Evolutionary conservation across 768 basidiomycete species (phyloP).

Genomic region (Rubroboletus satanas): DNA sequence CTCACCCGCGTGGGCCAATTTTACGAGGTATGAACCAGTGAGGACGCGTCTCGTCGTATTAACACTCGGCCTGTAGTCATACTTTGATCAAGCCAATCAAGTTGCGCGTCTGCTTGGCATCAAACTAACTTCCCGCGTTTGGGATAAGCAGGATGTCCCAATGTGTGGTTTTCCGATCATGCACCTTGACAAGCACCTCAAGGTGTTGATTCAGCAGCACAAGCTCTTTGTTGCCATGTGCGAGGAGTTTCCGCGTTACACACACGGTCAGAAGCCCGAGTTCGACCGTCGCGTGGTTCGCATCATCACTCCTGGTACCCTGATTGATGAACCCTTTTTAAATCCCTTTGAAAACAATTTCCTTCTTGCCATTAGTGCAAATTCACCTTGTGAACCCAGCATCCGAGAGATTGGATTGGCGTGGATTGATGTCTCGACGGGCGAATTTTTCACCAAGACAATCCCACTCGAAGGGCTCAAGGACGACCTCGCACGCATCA

Average conservation of each 20-base stretch:
- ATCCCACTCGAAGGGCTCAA: conserved; percentile 52
- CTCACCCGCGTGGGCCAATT: conserved; percentile 93
- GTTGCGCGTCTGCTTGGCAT: conserved; percentile 76
- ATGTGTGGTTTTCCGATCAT: conserved; percentile 92
- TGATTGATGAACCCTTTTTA: conserved; percentile 88
- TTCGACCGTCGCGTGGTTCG: conserved; percentile 83
- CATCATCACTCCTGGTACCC: conserved; percentile 89
- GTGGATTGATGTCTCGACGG: conserved; percentile 94
- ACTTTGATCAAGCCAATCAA: conserved; percentile 85
- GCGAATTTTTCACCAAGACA: conserved; percentile 82
- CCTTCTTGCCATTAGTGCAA: conserved; percentile 60
- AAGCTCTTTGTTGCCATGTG: conserved; percentile 88
- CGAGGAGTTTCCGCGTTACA: conserved; percentile 74
- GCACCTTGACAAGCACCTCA: conserved; percentile 85
- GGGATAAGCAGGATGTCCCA: conserved; percentile 62
- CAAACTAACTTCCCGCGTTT: conserved; percentile 74
- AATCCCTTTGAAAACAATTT: conserved; percentile 88
- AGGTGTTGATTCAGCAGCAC: conserved; percentile 77
- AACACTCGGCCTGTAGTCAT: conserved; percentile 55
- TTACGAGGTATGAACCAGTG: conserved; percentile 66
- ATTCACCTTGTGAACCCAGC: conserved; percentile 2
- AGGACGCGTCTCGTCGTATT: not conserved
- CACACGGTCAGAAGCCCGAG: conserved; percentile 47
- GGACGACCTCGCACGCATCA: conserved; percentile 80
- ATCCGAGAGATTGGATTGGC: conserved; percentile 59